Conservation (phyloP, 441 rosid species). For the Pelargonium cotyledonis region DNA sequence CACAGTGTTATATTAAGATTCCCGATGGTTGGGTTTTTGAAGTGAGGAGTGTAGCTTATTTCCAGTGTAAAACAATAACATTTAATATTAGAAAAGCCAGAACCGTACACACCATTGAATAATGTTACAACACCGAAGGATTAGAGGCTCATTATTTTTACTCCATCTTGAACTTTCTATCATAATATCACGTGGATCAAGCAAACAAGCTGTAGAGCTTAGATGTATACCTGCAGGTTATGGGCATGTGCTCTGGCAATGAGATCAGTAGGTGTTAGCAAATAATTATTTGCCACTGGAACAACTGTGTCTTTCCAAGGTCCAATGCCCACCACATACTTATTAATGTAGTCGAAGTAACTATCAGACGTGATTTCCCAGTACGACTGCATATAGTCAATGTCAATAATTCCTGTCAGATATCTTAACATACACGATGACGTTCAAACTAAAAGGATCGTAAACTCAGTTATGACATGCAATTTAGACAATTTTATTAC, state of each 20-base stretch:
- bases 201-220: not conserved
- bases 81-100: not conserved
- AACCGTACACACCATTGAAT: not conserved
- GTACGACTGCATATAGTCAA: slow-evolving; percentile 56
- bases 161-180: not conserved
- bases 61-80: too few species aligned
- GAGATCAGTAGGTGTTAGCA: slow-evolving; percentile 72
- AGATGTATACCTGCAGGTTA: slow-evolving; percentile 59
- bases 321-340: slow-evolving; percentile 80
- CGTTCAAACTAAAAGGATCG: not conserved
- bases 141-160: not conserved
- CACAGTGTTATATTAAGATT: too few species aligned
- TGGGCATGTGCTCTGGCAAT: slow-evolving; percentile 78
- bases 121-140: not conserved
- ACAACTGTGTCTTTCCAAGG: slow-evolving; percentile 97
- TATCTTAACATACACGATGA: not conserved
- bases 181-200: not conserved
- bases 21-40: too few species aligned
- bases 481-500: not conserved
- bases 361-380: slow-evolving; percentile 76
- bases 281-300: slow-evolving; percentile 50
- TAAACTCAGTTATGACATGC: not conserved
- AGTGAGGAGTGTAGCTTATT: too few species aligned
- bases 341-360: slow-evolving; percentile 64
- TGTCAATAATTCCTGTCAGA: not conserved